Conservation (phyloP, 2,329 filamentous ascomycete species). For the Xylariaceae sp. region DNA sequence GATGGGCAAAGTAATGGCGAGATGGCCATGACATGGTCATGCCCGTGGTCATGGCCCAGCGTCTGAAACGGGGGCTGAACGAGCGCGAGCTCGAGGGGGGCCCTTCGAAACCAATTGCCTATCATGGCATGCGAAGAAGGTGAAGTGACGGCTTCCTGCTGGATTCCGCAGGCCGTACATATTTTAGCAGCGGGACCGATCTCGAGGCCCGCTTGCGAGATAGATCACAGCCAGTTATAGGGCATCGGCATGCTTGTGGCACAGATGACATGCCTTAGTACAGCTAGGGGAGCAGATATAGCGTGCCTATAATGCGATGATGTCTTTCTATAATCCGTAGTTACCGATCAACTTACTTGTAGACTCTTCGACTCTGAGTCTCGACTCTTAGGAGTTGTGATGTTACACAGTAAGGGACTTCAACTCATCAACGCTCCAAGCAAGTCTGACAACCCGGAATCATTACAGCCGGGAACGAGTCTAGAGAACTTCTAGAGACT, state of each 20-base stretch:
- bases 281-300: conserved; percentile 2
- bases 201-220: not conserved
- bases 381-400: not conserved
- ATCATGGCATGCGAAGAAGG: not conserved
- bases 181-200: not conserved
- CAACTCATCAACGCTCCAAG: not conserved
- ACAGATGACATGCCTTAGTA: conserved; percentile 17
- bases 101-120: not conserved
- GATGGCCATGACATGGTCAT: not conserved
- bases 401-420: not conserved
- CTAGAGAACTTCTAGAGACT: not conserved
- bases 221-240: not conserved
- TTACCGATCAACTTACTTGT: not conserved
- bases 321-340: no score
- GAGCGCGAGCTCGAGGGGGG: not conserved
- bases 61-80: conserved; percentile 1
- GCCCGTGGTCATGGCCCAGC: not conserved
- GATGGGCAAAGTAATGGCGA: not conserved
- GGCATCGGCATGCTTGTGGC: conserved; percentile 2
- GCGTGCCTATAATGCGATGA: not conserved
- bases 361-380: no score
- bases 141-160: not conserved
- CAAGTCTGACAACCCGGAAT: no score
- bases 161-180: not conserved
- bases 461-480: not conserved